These are phyloP conservation scores for Neonectria punicea DNA, from an alignment of 2,329 filamentous ascomycete species.

Conservation along the genomic window DNA sequence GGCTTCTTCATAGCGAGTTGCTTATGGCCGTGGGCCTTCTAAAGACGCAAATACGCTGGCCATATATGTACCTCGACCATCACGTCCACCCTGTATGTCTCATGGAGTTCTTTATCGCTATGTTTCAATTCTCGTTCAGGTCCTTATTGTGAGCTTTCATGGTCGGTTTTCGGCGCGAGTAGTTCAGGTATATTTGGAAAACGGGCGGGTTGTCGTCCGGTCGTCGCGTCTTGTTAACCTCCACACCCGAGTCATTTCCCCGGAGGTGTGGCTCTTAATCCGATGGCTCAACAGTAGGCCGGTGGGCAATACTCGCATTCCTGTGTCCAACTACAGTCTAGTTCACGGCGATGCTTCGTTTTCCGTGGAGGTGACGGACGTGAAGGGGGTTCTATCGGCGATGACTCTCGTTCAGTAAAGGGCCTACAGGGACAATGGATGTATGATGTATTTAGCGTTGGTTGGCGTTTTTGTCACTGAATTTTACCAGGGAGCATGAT, in stretches of 20 bases:
- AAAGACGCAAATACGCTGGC: neutral
- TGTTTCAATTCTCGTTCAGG: constrained; percentile 2
- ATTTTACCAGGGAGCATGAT: neutral
- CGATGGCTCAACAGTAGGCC: constrained; percentile 26
- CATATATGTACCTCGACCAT: neutral
- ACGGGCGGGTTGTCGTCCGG: constrained; percentile 18
- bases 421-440: neutral
- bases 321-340: neutral
- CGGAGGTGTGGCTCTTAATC: constrained; percentile 12
- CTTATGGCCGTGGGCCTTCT: neutral
- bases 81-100: neutral
- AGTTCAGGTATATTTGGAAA: constrained; percentile 20
- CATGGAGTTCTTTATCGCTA: neutral
- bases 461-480: neutral
- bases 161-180: constrained; percentile 24
- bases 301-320: constrained; percentile 25
- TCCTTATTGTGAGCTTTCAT: constrained; percentile 24
- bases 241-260: neutral
- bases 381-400: neutral
- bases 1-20: neutral
- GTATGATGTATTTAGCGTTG: neutral
- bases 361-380: neutral
- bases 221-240: constrained; percentile 26
- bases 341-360: constrained; percentile 50
- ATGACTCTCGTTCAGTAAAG: neutral